These are phyloP conservation scores for Aphanoascus verrucosus DNA, from an alignment of 2,329 filamentous ascomycete species.

Conservation along the genomic window DNA sequence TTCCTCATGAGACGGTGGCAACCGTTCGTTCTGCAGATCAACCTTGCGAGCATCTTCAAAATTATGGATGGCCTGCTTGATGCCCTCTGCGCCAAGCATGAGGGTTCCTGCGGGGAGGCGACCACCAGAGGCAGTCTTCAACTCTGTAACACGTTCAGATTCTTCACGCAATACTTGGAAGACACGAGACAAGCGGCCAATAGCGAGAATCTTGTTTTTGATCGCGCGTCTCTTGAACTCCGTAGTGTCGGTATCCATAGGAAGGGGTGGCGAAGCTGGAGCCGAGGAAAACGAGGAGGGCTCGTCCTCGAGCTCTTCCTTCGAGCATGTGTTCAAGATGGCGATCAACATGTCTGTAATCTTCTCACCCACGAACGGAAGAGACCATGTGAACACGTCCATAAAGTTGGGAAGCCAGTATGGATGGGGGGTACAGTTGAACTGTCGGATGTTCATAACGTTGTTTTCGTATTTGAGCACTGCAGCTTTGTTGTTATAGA, in stretches of 20 bases:
- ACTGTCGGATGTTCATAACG: conserved; percentile 99
- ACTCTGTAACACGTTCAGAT: conserved; percentile 88
- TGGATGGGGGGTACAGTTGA: conserved; percentile 98
- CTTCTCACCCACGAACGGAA: conserved; percentile 97
- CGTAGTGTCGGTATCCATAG: conserved; percentile 68
- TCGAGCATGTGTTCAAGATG: conserved; percentile 96
- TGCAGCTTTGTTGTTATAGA: conserved; percentile 99
- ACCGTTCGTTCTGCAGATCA: conserved; percentile 87
- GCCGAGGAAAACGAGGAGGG: conserved; percentile 62
- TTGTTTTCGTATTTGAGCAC: conserved; percentile 99
- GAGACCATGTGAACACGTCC: conserved; percentile 99
- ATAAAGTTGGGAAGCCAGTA: conserved; percentile 99
- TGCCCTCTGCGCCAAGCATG: conserved; percentile 95
- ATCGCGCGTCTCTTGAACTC: conserved; percentile 94
- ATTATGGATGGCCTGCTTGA: conserved; percentile 93
- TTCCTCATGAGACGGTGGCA: conserved; percentile 88
- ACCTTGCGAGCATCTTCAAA: conserved; percentile 97
- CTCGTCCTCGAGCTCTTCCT: conserved; percentile 91
- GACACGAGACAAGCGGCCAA: conserved; percentile 88
- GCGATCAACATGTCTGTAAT: conserved; percentile 99
- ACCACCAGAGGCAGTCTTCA: conserved; percentile 92
- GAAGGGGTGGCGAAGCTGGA: conserved; percentile 62
- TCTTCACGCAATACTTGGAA: conserved; percentile 98
- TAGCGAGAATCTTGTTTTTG: conserved; percentile 99
- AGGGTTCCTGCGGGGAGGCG: conserved; percentile 87